phyloP scores from a whole-genome alignment of 2,329 filamentous ascomycete genomes.

The Lecanicillium sp. region DNA sequence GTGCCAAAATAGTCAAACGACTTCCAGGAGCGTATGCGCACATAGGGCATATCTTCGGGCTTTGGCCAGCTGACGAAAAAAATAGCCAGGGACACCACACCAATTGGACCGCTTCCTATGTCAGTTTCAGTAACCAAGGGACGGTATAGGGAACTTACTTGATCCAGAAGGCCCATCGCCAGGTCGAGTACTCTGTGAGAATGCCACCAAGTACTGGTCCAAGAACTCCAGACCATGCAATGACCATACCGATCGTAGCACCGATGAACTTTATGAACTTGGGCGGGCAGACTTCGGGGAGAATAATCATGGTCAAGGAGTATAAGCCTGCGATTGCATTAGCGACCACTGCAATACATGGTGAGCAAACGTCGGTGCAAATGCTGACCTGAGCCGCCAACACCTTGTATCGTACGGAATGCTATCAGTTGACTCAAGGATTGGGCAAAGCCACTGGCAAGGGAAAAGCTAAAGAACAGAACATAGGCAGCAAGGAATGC shows the following conservation, averaged over 20 bases:
- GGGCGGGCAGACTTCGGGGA: slow-evolving; percentile 40
- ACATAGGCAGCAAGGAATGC: slow-evolving; percentile 43
- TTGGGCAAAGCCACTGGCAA: slow-evolving; percentile 43
- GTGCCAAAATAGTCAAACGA: slow-evolving; percentile 48
- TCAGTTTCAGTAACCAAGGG: slow-evolving; percentile 10
- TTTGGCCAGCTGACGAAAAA: slow-evolving; percentile 45
- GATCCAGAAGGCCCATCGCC: slow-evolving; percentile 53
- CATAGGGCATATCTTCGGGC: slow-evolving; percentile 27
- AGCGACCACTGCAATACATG: slow-evolving; percentile 5
- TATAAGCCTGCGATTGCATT: slow-evolving; percentile 33
- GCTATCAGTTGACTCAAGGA: slow-evolving; percentile 34
- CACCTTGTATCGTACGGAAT: slow-evolving; percentile 31
- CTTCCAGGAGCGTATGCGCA: slow-evolving; percentile 34
- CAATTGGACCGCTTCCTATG: slow-evolving; percentile 39
- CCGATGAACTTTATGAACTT: slow-evolving; percentile 34
- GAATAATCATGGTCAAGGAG: slow-evolving; percentile 47
- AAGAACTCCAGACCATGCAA: slow-evolving; percentile 40
- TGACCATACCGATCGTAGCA: slow-evolving; percentile 38
- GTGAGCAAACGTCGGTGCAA: not conserved
- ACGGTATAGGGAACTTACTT: slow-evolving; percentile 27
- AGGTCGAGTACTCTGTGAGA: slow-evolving; percentile 39
- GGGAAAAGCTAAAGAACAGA: slow-evolving; percentile 48
- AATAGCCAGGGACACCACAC: slow-evolving; percentile 34
- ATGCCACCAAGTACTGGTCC: slow-evolving; percentile 45
- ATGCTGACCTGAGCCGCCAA: slow-evolving; percentile 40